Evolutionary conservation across 768 basidiomycete genomes (phyloP).

Genomic region (Xerocomus potaroensis): DNA sequence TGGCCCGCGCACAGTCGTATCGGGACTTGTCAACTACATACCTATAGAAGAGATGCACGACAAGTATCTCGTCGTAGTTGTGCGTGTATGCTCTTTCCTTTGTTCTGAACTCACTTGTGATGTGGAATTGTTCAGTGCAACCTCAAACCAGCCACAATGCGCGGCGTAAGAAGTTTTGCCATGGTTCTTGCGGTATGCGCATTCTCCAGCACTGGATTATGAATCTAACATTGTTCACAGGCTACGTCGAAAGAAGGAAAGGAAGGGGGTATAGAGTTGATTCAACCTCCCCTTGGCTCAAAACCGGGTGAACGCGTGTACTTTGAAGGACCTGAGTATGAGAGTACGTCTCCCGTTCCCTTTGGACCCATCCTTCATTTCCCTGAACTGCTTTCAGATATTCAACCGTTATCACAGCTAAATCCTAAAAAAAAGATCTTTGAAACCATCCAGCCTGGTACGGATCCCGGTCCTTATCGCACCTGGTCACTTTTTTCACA

Average conservation of each 20-base stretch:
- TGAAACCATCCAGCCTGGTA: conserved; percentile 92
- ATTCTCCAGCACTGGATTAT: background rate
- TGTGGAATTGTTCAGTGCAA: conserved; percentile 56
- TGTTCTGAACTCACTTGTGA: background rate
- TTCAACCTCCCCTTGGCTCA: conserved; percentile 79
- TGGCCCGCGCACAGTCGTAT: conserved; percentile 94
- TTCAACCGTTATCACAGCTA: conserved; percentile 71
- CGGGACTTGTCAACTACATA: conserved; percentile 94
- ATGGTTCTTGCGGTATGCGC: conserved; percentile 88
- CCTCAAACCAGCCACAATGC: conserved; percentile 94
- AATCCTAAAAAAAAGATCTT: conserved; percentile 99
- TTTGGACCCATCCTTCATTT: background rate
- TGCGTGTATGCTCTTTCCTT: conserved; percentile 32
- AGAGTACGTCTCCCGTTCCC: conserved; percentile 46
- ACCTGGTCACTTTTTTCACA: conserved; percentile 3
- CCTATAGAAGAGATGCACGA: conserved; percentile 92
- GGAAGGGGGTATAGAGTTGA: conserved; percentile 86
- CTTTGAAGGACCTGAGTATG: conserved; percentile 88
- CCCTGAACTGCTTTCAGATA: conserved; percentile 36
- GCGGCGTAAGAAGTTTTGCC: conserved; percentile 95
- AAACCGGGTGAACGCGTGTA: conserved; percentile 92
- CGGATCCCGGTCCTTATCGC: conserved; percentile 5
- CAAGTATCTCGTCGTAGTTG: conserved; percentile 78
- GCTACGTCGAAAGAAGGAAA: conserved; percentile 89
- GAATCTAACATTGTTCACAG: conserved; percentile 35